These are phyloP conservation scores for Leishmania major DNA, from an alignment of 208 protist species.

Conservation along the genomic window DNA sequence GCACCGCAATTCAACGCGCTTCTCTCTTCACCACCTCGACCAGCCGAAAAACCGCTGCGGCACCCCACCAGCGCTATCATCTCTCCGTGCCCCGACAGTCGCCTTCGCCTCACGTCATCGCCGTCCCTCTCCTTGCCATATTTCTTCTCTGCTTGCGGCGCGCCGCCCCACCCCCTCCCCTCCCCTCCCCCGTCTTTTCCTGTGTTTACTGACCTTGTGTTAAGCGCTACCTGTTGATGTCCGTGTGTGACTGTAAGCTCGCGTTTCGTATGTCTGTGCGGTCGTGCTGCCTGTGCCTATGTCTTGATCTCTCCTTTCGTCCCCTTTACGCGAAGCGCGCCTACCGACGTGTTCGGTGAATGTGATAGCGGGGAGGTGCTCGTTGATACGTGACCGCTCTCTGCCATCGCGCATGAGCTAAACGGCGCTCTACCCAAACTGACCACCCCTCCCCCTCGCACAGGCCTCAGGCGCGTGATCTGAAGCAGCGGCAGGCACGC, in stretches of 20 bases:
- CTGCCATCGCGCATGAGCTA: neutral
- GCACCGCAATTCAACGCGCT: neutral
- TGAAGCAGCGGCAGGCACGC: neutral
- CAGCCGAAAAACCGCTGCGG: neutral
- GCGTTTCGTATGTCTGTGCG: neutral
- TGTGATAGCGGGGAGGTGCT: neutral
- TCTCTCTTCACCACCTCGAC: neutral
- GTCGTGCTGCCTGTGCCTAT: too few relatives aligned
- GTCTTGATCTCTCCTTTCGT: too few relatives aligned
- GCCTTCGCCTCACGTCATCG: neutral
- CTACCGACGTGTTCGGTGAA: too few relatives aligned
- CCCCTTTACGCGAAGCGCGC: too few relatives aligned
- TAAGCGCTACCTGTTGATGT: neutral
- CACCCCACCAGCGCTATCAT: neutral
- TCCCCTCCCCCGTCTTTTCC: neutral
- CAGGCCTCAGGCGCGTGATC: neutral
- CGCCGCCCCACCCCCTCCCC: neutral
- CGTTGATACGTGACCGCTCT: neutral
- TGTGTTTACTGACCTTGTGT: neutral
- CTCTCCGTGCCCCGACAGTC: neutral
- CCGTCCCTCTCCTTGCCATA: neutral
- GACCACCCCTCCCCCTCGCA: neutral
- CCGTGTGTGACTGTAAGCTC: neutral
- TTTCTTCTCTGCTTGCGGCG: neutral
- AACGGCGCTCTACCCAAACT: neutral